A percentile compares a stretch with the other conserved stretches of the same genome.
Conservation (phyloP, 108 stramenopile genomes). For the Pseudonitzschia multiseries region DNA sequence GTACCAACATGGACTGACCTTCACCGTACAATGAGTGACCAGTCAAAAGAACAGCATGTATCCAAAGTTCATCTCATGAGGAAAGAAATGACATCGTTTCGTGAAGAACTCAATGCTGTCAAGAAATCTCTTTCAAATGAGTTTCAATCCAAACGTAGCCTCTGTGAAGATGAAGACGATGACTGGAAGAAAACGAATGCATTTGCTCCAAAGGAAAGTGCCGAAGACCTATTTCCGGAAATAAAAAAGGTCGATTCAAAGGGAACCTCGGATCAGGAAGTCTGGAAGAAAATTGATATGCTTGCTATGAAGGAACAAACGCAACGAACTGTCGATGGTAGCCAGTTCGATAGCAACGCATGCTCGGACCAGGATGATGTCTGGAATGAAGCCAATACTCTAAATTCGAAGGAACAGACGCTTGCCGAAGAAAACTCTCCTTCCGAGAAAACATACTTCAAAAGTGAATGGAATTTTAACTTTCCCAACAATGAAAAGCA, state of each 20-base stretch:
- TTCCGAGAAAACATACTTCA: slow-evolving; percentile 6
- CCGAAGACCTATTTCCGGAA: not conserved
- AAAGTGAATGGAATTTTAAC: slow-evolving; percentile 5
- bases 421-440: not conserved
- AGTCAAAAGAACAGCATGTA: not conserved
- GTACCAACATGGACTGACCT: not conserved
- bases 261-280: not conserved
- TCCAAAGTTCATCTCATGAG: not conserved
- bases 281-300: not conserved
- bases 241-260: not conserved
- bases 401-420: not conserved
- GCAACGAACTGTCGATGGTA: not conserved
- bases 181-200: not conserved
- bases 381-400: not conserved
- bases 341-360: not conserved
- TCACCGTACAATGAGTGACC: not conserved
- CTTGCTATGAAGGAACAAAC: not conserved
- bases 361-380: slow-evolving; percentile 3
- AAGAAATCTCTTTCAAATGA: not conserved
- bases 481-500: not conserved
- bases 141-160: not conserved
- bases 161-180: not conserved
- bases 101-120: slow-evolving; percentile 12
- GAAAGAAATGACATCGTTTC: slow-evolving; percentile 10
- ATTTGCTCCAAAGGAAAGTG: not conserved